Evolutionary conservation across 139 green algal species (phyloP), one percentile per base, ranked within the genome.

Genomic region (Microglena sp.): DNA sequence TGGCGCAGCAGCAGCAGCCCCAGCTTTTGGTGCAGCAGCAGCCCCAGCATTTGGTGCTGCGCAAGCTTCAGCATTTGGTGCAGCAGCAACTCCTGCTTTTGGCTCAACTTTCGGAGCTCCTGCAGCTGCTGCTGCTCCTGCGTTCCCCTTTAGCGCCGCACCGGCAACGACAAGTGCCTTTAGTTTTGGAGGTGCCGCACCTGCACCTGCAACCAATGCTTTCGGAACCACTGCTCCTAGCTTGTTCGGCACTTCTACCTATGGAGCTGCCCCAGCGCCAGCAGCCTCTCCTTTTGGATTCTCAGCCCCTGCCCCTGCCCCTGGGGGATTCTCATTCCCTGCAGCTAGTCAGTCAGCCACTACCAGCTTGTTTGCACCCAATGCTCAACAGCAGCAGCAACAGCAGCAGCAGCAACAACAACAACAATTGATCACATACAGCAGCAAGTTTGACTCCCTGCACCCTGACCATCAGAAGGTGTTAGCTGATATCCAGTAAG

Each of bases 21-120:
- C 55, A 29, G 58, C 67, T 1, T 71, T 76, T 31, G 61, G 68
- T 30, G 61, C 45, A 4, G 21, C 67, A 8, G 45, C 70, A 31
- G 33, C 64, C 0, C 26, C 66, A 28, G 29, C 66, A 28, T 68
- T 68, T 28, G 55, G 61, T 24, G 3, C 33, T 11, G 30, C 55
- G 8, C 43, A 28, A 5, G 30, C 55, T 1, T 57, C 50, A 45
- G 2, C 59, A 3, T 66, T 69, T 33, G 68, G 60, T 1, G 53
- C 64, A 18, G n/a, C 54, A 0, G 29, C 61, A 18, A 43, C 60
- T 1, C 45, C 67, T 29, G 45, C 67, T 29, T 67, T 67, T 30
- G 40, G 30, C 30, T 44, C 34, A 33, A 32, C 61, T 0, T 70
- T 75, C 24, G 69, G 69, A 6, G 55, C 46, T 6, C 33, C 68